phyloP scores from a whole-genome alignment of 73 alveolate species.

The Blepharisma japonicum region DNA sequence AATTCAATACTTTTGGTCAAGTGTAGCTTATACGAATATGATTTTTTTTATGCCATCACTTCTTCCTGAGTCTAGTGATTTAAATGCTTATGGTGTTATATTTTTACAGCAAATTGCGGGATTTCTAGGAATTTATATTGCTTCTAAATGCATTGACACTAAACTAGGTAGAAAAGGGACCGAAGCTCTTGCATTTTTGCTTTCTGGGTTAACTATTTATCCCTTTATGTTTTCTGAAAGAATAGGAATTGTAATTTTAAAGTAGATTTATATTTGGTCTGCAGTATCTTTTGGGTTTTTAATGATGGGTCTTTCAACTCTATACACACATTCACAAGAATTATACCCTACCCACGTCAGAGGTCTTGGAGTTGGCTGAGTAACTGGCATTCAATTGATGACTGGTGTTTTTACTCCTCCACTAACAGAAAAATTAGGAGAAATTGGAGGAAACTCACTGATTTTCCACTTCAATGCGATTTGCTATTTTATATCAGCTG shows the following conservation, averaged over 20 bases:
- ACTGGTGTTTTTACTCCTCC: conserved; percentile 1
- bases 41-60: neutral
- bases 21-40: neutral
- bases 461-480: no score
- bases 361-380: neutral
- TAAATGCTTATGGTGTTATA: neutral
- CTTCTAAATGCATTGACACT: neutral
- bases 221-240: no score
- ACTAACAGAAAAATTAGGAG: no score
- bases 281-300: neutral
- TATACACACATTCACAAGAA: conserved; percentile 3
- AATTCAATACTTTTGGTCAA: neutral
- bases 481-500: no score
- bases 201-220: neutral
- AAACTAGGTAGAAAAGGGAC: neutral
- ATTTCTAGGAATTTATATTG: neutral
- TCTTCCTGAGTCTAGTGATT: neutral
- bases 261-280: neutral
- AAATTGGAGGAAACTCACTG: no score
- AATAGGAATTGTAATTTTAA: no score
- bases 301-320: neutral
- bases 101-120: neutral
- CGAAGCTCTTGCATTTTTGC: neutral
- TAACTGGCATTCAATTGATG: neutral
- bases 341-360: neutral